Evolutionary conservation across 352 stramenopile genomes (phyloP), one percentile per base, ranked within the genome.

Genomic region (Pythium monospermum): DNA sequence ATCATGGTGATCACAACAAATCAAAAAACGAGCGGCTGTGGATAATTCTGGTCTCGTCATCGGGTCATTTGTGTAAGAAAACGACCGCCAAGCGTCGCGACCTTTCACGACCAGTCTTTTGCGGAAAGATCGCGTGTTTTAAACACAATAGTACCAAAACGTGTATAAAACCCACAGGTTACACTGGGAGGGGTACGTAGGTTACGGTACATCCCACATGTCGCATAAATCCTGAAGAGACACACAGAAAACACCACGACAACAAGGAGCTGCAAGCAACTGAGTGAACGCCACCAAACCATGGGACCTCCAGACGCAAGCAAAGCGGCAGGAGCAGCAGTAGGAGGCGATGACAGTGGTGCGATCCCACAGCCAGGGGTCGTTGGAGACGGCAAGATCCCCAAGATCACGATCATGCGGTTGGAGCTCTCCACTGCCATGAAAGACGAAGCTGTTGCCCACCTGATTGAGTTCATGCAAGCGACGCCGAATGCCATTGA

Each of bases 391-490:
- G 57, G 49, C 56, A 31, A 73, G 61, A 52, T 76, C 40, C 68
- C 73, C 22, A 85, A 87, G 65, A 83, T 87, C 61, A 66, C 70
- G 38, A 69, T 86, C 42, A 30, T 89, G 57, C 66, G 71, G 39
- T 69, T 88, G 32, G 76, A 91, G 47, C 51, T 91, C 42, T 63
- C 73, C 27, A 86, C 76, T 16, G 61, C 59, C 12, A 76, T 88
- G 59, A 88, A 86, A 49, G 76, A 92, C 56, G 79, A 91, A 25
- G 78, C 76, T 7, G 71, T 92, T 8, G 40, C 22, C 21, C 68
- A 71, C 36, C 42, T 82, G 41, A 52, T 65, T 40, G 69, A 76
- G 57, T 64, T 60, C 35, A 13, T 78, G 37, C 66, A 69, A 27
- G 46, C 58, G 23, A 79, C 63, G 5, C 60, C 64, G 22, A 66